Percentiles rank a stretch among this genome's conserved stretches.
These are phyloP conservation scores for Backusella psychrophila DNA, from an alignment of 192 early-diverging fungal genomes.

Conservation along the genomic window DNA sequence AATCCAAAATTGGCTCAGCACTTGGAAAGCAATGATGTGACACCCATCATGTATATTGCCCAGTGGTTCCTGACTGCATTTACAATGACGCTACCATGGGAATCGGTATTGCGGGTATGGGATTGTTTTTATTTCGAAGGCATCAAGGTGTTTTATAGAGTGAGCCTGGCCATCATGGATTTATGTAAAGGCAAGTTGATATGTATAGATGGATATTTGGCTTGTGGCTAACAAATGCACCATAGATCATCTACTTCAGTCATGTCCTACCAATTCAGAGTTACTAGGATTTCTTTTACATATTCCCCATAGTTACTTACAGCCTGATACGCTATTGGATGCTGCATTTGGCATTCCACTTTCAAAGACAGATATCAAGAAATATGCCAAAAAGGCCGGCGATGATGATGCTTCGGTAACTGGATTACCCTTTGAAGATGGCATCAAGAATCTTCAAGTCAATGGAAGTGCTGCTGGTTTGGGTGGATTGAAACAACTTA, in stretches of 20 bases:
- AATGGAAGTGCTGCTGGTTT: not conserved
- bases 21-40: conserved; percentile 71
- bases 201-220: not conserved
- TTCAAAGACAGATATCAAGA: conserved; percentile 50
- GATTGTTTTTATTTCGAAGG: conserved; percentile 90
- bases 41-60: conserved; percentile 87
- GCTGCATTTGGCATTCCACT: conserved; percentile 71
- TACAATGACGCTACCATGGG: conserved; percentile 86
- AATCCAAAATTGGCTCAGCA: conserved; percentile 66
- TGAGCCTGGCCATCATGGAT: conserved; percentile 73
- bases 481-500: not conserved
- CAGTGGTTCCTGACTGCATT: conserved; percentile 95
- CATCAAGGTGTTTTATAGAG: conserved; percentile 80
- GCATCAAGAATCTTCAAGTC: conserved; percentile 31
- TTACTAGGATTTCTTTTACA: conserved; percentile 74
- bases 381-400: conserved; percentile 39
- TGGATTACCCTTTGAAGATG: conserved; percentile 32
- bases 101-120: conserved; percentile 85
- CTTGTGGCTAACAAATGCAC: too few species aligned
- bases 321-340: conserved; percentile 63
- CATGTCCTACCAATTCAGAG: conserved; percentile 77
- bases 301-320: conserved; percentile 66
- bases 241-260: conserved; percentile 59
- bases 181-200: conserved; percentile 39
- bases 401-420: conserved; percentile 12